A percentile compares a stretch with the other conserved stretches of the same genome.
phyloP scores from a whole-genome alignment of 2,329 filamentous ascomycete species.

The Fusarium humuli region DNA sequence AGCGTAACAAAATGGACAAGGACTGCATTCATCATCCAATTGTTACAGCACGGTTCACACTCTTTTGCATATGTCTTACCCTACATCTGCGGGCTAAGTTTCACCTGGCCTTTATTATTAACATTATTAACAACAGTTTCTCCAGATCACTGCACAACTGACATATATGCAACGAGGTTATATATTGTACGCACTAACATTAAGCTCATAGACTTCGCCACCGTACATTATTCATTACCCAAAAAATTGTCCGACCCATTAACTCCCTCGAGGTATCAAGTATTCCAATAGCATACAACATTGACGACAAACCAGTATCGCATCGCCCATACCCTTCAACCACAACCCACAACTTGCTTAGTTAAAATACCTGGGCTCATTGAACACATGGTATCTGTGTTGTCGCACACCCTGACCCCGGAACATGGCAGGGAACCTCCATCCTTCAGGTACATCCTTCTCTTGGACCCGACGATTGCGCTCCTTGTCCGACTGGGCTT shows the following conservation, averaged over 20 bases:
- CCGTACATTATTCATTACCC: constrained; percentile 38
- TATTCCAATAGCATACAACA: constrained; percentile 2
- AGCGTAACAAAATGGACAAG: background rate
- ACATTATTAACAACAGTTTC: background rate
- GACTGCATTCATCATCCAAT: too few relatives aligned
- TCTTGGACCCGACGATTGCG: constrained; percentile 73
- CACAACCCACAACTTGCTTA: constrained; percentile 6
- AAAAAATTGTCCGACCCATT: constrained; percentile 13
- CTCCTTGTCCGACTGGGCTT: constrained; percentile 61
- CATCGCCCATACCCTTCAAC: constrained; percentile 7
- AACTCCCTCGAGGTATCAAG: constrained; percentile 17
- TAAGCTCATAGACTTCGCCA: constrained; percentile 28
- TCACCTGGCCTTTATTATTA: background rate
- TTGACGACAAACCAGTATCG: constrained; percentile 8
- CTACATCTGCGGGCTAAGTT: background rate
- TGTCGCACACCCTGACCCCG: constrained; percentile 86
- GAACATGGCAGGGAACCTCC: constrained; percentile 87
- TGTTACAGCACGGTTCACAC: background rate
- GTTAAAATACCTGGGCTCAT: constrained; percentile 82
- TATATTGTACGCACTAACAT: constrained; percentile 30
- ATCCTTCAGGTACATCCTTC: constrained; percentile 78
- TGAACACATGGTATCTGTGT: constrained; percentile 94
- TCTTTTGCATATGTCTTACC: background rate
- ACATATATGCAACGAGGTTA: background rate
- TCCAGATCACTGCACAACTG: background rate